A percentile compares a stretch with the other conserved stretches of the same genome.
These are phyloP conservation scores for Spiraea crenata DNA, from an alignment of 331 rosid genomes.

Conservation along the genomic window DNA sequence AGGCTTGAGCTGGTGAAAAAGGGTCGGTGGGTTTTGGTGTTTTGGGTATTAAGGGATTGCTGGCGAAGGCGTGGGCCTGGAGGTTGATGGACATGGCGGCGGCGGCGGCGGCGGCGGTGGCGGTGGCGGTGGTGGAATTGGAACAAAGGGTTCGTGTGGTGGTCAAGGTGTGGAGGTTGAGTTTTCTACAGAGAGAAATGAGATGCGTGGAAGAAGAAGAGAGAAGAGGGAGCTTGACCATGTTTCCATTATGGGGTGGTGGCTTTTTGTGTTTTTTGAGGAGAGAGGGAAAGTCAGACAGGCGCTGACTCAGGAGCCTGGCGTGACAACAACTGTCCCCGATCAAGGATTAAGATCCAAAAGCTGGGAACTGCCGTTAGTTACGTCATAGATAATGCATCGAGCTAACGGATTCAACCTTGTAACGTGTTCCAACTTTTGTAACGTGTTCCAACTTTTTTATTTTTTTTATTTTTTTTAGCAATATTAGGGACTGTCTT, in stretches of 20 bases:
- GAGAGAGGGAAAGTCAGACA: not conserved
- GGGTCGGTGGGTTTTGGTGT: conserved; percentile 49
- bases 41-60: conserved; percentile 57
- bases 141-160: conserved; percentile 25
- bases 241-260: conserved; percentile 26
- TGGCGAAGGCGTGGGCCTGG: conserved; percentile 64
- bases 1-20: conserved; percentile 49
- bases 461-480: too few species aligned
- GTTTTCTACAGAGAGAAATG: conserved; percentile 24
- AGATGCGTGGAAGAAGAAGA: conserved; percentile 26
- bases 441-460: too few species aligned
- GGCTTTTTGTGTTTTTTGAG: conserved; percentile 12
- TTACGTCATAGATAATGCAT: too few species aligned
- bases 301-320: conserved; percentile 12
- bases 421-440: too few species aligned
- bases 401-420: too few species aligned
- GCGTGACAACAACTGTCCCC: conserved; percentile 31
- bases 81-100: conserved; percentile 56
- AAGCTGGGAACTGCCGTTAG: too few species aligned
- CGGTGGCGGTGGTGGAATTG: not conserved
- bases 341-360: not conserved
- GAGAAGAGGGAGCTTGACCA: conserved; percentile 33
- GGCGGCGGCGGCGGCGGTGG: conserved; percentile 1
- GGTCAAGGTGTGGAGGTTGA: conserved; percentile 17
- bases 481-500: too few species aligned